phyloP scores from a whole-genome alignment of 176 grass and related monocot genomes.

The Tuctoria greenei region DNA sequence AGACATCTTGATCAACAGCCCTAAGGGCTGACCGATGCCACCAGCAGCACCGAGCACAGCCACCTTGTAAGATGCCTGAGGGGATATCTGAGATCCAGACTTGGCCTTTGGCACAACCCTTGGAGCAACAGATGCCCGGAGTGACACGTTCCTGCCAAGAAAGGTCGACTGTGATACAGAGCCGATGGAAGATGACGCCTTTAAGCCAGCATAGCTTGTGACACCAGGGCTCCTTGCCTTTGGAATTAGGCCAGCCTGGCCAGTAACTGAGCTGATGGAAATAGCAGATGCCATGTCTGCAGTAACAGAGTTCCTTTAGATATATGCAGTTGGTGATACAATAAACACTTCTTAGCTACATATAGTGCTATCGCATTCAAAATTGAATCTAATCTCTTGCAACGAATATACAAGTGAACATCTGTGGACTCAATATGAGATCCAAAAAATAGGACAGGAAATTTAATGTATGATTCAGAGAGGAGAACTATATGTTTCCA shows the following conservation, averaged over 20 bases:
- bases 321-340: background rate
- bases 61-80: conserved; percentile 71
- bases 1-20: conserved; percentile 84
- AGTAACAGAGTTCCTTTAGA: background rate
- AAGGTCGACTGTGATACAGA: conserved; percentile 36
- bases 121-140: conserved; percentile 34
- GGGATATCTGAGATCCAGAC: conserved; percentile 37
- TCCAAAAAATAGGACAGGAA: background rate
- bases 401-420: background rate
- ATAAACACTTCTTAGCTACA: background rate
- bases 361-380: background rate
- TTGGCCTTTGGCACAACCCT: conserved; percentile 57
- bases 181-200: conserved; percentile 30
- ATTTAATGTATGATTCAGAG: too few relatives aligned
- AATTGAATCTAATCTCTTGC: background rate
- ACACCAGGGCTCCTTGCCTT: conserved; percentile 34
- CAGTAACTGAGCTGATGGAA: conserved; percentile 32
- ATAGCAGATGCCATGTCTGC: conserved; percentile 42
- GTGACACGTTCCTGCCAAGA: conserved; percentile 24
- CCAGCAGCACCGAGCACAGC: conserved; percentile 77
- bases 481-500: too few relatives aligned
- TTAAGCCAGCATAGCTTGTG: conserved; percentile 40
- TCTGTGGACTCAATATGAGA: background rate
- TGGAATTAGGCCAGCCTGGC: conserved; percentile 41
- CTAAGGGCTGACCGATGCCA: conserved; percentile 76